Conservation (phyloP, 2,329 filamentous ascomycete genomes). For the Pleoardoris graminearum region DNA sequence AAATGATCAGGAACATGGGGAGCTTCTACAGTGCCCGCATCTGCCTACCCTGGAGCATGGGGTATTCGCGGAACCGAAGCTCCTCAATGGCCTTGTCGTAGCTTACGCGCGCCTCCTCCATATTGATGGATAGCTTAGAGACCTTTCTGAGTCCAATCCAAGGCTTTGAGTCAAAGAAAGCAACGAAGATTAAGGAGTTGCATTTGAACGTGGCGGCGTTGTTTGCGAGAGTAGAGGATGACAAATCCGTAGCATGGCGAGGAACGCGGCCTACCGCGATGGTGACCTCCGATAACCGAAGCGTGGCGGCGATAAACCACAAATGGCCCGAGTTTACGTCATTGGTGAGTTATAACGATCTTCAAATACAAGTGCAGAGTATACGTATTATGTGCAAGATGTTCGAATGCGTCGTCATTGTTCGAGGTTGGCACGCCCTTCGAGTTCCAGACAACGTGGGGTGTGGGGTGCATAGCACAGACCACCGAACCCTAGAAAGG, state of each 20-base stretch:
- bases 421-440: background rate
- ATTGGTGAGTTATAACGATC: background rate
- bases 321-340: background rate
- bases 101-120: slow-evolving; percentile 29
- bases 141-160: slow-evolving; percentile 23
- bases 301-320: background rate
- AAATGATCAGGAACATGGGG: slow-evolving; percentile 14
- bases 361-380: background rate
- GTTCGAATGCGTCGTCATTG: background rate
- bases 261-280: slow-evolving; percentile 23
- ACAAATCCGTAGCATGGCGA: slow-evolving; percentile 28
- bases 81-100: slow-evolving; percentile 65
- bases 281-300: slow-evolving; percentile 32
- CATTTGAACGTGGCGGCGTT: slow-evolving; percentile 33
- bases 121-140: slow-evolving; percentile 14
- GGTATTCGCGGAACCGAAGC: slow-evolving; percentile 65
- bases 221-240: slow-evolving; percentile 43
- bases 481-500: too few relatives aligned
- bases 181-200: slow-evolving; percentile 14
- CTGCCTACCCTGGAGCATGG: slow-evolving; percentile 66
- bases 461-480: background rate
- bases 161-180: slow-evolving; percentile 22
- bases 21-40: background rate
- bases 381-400: background rate
- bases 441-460: background rate